Conservation (phyloP, 2,329 filamentous ascomycete species). For the Aspergillus thermomutatus region DNA sequence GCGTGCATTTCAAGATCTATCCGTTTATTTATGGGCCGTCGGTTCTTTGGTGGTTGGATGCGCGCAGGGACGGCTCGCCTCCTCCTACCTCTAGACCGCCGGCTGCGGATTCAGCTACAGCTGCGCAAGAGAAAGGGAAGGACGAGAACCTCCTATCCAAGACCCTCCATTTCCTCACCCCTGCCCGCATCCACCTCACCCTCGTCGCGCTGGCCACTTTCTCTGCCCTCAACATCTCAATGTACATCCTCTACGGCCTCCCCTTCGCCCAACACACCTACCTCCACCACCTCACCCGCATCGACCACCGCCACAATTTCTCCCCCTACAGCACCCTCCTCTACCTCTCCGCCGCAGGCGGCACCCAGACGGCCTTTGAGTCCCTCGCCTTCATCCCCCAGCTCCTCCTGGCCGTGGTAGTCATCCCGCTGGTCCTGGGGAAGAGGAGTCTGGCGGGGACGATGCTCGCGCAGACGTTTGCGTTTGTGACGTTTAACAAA, state of each 20-base stretch:
- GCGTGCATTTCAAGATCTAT: conserved; percentile 98
- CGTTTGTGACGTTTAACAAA: conserved; percentile 97
- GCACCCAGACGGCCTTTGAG: conserved; percentile 54
- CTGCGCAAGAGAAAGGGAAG: not conserved
- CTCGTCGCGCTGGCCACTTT: conserved; percentile 71
- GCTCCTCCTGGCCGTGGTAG: conserved; percentile 70
- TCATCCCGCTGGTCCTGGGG: conserved; percentile 72
- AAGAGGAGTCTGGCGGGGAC: conserved; percentile 77
- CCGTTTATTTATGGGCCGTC: conserved; percentile 87
- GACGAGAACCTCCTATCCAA: conserved; percentile 10
- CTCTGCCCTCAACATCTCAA: conserved; percentile 66
- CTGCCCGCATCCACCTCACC: conserved; percentile 35
- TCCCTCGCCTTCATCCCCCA: conserved; percentile 87
- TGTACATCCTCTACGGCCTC: conserved; percentile 75
- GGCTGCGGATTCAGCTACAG: not conserved
- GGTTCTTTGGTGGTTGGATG: conserved; percentile 43
- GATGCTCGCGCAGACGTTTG: conserved; percentile 93
- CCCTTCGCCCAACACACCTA: conserved; percentile 88
- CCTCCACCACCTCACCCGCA: conserved; percentile 84
- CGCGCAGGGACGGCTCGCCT: conserved; percentile 18
- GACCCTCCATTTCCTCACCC: conserved; percentile 36
- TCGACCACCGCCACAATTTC: conserved; percentile 98
- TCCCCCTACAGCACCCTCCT: conserved; percentile 91
- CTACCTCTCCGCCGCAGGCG: conserved; percentile 73
- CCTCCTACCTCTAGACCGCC: too few species aligned